Evolutionary conservation across 2,329 filamentous ascomycete genomes (phyloP).

Genomic region (Ophiosphaerella herpotricha): DNA sequence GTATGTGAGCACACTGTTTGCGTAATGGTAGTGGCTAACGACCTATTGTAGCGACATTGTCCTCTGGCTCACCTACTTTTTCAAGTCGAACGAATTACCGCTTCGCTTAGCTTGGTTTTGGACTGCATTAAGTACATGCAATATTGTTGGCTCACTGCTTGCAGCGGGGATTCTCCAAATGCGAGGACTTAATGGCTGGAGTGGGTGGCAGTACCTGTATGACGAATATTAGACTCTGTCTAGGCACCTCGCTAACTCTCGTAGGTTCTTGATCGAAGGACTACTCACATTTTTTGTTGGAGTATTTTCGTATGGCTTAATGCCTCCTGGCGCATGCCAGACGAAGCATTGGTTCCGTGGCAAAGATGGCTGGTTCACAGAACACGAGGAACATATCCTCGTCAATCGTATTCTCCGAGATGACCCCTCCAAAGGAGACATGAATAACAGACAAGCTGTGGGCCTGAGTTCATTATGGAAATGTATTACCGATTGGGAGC

Average conservation of each 20-base stretch:
- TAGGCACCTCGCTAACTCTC: conserved; percentile 19
- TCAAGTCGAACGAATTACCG: conserved; percentile 47
- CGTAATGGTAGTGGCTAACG: conserved; percentile 25
- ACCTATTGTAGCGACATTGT: conserved; percentile 44
- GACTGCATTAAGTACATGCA: conserved; percentile 45
- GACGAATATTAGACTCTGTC: background rate
- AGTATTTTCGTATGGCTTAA: conserved; percentile 58
- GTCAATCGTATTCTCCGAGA: conserved; percentile 66
- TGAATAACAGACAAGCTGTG: conserved; percentile 50
- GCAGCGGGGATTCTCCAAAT: conserved; percentile 50
- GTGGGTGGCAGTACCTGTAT: conserved; percentile 48
- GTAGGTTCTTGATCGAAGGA: conserved; percentile 59
- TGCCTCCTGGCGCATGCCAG: conserved; percentile 56
- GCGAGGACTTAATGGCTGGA: conserved; percentile 47
- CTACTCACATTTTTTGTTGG: conserved; percentile 59
- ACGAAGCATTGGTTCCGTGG: conserved; percentile 61
- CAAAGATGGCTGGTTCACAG: conserved; percentile 65
- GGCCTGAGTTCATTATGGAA: conserved; percentile 24
- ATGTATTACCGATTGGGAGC: conserved; percentile 34
- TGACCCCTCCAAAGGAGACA: conserved; percentile 59
- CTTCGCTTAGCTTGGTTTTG: conserved; percentile 51
- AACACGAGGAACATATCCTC: conserved; percentile 64
- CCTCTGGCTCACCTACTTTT: conserved; percentile 51
- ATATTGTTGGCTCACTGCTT: conserved; percentile 45
- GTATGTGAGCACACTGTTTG: conserved; percentile 2